Base-by-base conservation (phyloP, 805 yeast species). In the Candida stauntonica region DNA sequence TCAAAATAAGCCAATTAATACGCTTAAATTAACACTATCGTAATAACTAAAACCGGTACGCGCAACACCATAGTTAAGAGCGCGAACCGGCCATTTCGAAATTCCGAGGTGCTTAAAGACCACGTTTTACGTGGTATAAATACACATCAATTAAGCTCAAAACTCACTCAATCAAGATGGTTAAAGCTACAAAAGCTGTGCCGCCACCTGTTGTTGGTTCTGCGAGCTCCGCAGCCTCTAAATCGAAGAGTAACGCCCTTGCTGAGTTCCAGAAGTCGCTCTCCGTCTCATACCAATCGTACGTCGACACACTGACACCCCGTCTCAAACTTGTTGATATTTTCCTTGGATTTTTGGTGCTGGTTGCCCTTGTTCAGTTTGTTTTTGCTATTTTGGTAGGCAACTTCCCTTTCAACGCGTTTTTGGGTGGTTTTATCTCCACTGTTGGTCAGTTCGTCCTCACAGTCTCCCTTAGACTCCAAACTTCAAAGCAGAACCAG, bases 371-470 rank as follows among this genome's bases (percentile, higher is more conserved):
- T 1, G 61, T 85, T 20, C 98, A 93, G 63, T 87, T 88, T 57
- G 64, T 70, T 4, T 91, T 88, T 61, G 84, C 85, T 48, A 50
- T 81, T 29, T 44, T 87, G 12, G 77, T 88, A 32, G 95, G 97
- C 26, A 86, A 77, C 52, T 93, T 83, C 74, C 99, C 99, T 14
- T 93, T 93, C 74, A 93, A 93, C 64, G 98, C 96, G 17, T 93
- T 93, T 58, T 71, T 93, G 43, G 91, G 95, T 16, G 98, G 98
- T 1, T 93, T 93, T 58, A 75, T 83, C 39, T 69, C 87, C 17
- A 86, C 97, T 31, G 97, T 93, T 35, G 98, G 95, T 12, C 98
- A 93, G 62, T 93, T 93, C 60, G 98, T 93, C 18, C 73, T 93
- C 46, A 78, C 94, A 11, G 86, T 85, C 29, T 73, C 85, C 44